Evolutionary conservation across 805 yeast genomes (phyloP).

Genomic region (Kodamaea sagamina): DNA sequence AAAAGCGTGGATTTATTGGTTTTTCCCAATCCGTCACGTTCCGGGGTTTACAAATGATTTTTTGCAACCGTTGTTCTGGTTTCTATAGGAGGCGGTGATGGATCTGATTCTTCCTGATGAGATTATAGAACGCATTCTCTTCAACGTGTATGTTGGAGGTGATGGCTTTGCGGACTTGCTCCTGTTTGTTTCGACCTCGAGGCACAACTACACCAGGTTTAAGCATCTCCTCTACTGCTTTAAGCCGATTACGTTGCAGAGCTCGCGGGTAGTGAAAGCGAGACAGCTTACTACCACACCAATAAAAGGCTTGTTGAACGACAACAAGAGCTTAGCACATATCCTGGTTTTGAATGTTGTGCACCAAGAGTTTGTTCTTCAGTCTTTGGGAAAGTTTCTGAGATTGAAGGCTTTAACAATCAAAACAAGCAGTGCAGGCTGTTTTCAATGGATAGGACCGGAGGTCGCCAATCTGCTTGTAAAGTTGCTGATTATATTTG

Average conservation of each 20-base stretch:
- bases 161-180: background rate
- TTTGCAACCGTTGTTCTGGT: constrained; percentile 5
- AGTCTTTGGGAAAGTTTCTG: background rate
- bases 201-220: background rate
- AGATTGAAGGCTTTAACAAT: constrained; percentile 1
- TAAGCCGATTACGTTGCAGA: constrained; percentile 1
- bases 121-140: background rate
- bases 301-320: background rate
- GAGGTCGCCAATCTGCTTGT: background rate
- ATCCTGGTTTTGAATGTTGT: constrained; percentile 4
- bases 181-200: constrained; percentile 4
- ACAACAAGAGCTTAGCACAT: background rate
- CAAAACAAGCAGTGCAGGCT: background rate
- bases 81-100: background rate
- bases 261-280: background rate
- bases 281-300: background rate
- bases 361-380: background rate
- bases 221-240: background rate
- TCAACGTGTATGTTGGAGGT: background rate
- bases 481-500: constrained; percentile 2
- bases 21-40: background rate
- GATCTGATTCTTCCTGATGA: background rate
- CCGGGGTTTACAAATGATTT: background rate
- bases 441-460: background rate
- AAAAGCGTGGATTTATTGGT: constrained; percentile 5